Percentiles rank a stretch among this genome's conserved stretches.
These are phyloP conservation scores for Oryza meyeriana DNA, from an alignment of 176 grass and related monocot genomes.

Conservation along the genomic window DNA sequence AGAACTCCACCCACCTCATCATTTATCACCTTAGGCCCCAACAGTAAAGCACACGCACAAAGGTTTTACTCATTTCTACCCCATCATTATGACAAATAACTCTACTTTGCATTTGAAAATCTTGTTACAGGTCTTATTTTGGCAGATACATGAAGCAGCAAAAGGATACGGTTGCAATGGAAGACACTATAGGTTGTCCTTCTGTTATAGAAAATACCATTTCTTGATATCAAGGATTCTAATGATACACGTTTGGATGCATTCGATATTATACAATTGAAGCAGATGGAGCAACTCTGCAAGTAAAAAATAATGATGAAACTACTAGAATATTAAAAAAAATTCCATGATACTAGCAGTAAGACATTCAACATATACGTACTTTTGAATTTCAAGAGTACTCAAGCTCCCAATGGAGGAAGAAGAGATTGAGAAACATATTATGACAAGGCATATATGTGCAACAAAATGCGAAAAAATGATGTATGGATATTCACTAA, in stretches of 20 bases:
- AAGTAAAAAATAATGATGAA: constrained; percentile 32
- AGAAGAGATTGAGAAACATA: not conserved
- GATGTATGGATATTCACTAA: not conserved
- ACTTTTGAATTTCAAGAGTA: not conserved
- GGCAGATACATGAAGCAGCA: not conserved
- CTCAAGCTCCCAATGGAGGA: not conserved
- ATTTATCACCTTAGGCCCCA: not conserved
- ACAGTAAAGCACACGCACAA: not conserved
- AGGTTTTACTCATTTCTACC: not conserved
- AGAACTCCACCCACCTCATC: not conserved
- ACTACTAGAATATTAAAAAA: not conserved
- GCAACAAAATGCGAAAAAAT: not conserved
- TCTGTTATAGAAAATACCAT: constrained; percentile 52
- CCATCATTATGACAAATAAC: not conserved
- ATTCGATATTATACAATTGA: constrained; percentile 49
- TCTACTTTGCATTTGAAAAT: constrained; percentile 19
- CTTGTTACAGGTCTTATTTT: not conserved
- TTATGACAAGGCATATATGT: not conserved
- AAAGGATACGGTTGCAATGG: constrained; percentile 59
- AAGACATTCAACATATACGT: not conserved
- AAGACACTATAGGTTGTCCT: constrained; percentile 44
- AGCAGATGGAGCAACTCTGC: constrained; percentile 49
- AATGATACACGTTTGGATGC: constrained; percentile 35
- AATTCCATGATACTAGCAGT: not conserved
- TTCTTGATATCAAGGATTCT: constrained; percentile 50